Conservation (phyloP, 306 rosid species). For the Cucurbita pepo region DNA sequence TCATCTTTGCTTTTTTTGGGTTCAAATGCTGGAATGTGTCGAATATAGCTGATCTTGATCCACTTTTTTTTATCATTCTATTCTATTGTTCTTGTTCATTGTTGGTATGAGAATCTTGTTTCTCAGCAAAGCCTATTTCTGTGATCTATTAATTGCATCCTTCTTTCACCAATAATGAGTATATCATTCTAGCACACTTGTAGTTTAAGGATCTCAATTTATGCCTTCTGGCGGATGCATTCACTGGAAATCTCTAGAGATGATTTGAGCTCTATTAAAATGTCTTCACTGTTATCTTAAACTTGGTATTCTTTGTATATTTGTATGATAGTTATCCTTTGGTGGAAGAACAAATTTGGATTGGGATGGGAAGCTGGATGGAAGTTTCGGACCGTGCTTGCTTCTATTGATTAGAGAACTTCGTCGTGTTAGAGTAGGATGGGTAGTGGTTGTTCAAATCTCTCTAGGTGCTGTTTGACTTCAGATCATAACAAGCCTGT, state of each 20-base stretch:
- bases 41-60: not conserved
- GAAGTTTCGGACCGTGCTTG: not conserved
- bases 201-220: not conserved
- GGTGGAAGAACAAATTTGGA: constrained; percentile 6
- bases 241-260: not conserved
- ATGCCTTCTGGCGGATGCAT: not conserved
- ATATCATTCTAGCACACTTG: not conserved
- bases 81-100: not conserved
- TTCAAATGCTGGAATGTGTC: constrained; percentile 10
- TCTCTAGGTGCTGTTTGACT: constrained; percentile 36
- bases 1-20: constrained; percentile 17
- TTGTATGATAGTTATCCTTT: constrained; percentile 7
- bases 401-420: not conserved
- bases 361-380: constrained; percentile 5
- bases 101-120: not conserved
- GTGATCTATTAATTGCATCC: not conserved
- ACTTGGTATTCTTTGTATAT: not conserved
- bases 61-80: not conserved
- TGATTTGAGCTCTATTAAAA: not conserved
- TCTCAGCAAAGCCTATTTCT: not conserved
- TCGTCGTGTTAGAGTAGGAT: constrained; percentile 30
- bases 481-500: constrained; percentile 25
- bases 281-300: not conserved
- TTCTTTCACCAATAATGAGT: not conserved
- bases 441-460: constrained; percentile 76